Evolutionary conservation across 164 flowering plant species (phyloP), one percentile per base, ranked within the genome.

Genomic region (Protea cynaroides): DNA sequence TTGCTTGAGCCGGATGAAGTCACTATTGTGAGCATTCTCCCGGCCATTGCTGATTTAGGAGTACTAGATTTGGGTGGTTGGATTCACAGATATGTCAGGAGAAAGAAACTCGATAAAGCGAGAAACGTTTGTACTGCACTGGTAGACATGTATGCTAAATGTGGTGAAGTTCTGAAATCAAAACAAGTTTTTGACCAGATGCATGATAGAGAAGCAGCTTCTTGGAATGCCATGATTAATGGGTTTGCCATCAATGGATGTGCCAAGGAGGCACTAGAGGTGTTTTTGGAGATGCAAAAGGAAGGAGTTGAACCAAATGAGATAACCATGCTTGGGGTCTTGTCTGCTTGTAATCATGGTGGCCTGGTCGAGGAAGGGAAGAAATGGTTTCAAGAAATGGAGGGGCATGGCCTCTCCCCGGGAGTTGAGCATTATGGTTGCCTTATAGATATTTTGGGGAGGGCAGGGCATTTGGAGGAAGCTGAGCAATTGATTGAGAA

Each of bases 221-320:
- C 83, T 54, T 92, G 97, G 97, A 92, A 86, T 83, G 94, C 90
- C 38, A 62, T 87, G 78, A 89, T 92, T 61, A 79, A 80, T 56
- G 96, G 94, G 54, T 71, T 81, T 56, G 90, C 96, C n/a, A 57
- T 89, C 25, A 87, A 87, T 72, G 96, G 97, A 34, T 25, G 66
- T 77, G 85, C 80, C 17, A 61, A 80, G 66, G 90, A 86, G 69
- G 89, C 94, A 25, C 36, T 87, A 75, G 77, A 78, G 51, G 61
- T 79, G 46, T 87, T 89, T 44, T 12, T 37, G 23, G 81, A 81
- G 62, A 86, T 92, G 94, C 82, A 25, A 61, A 59, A 7, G 2
- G 65, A 51, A 69, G 84, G 87, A 23, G 37, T 72, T 65, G 71
- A 73, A 62, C 92, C 90, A 25, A 80, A 86, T 74, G 84, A 76